A percentile compares a stretch with the other conserved stretches of the same genome.
phyloP scores from a whole-genome alignment of 2,329 filamentous ascomycete genomes.

The Ploettnerulaceae sp. region DNA sequence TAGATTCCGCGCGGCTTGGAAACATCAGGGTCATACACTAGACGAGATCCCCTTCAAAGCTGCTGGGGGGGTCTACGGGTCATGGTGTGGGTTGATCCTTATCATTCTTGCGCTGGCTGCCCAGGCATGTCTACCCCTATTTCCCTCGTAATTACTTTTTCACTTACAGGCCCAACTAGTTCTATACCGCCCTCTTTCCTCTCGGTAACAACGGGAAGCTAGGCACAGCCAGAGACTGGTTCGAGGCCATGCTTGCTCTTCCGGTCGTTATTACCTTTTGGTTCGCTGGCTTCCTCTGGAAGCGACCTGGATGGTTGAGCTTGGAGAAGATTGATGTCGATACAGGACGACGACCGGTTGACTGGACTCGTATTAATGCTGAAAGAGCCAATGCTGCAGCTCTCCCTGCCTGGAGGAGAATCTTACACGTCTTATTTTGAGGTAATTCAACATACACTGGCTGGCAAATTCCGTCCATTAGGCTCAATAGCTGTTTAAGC shows the following conservation, averaged over 20 bases:
- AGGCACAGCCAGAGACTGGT: constrained; percentile 44
- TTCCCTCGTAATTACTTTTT: neutral
- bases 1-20: constrained; percentile 59
- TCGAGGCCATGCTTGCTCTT: constrained; percentile 49
- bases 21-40: constrained; percentile 49
- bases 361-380: constrained; percentile 42
- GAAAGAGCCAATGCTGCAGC: constrained; percentile 45
- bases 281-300: constrained; percentile 57
- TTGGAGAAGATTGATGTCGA: constrained; percentile 62
- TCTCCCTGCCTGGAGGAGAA: constrained; percentile 45
- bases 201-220: constrained; percentile 51
- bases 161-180: constrained; percentile 27
- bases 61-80: constrained; percentile 56
- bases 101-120: constrained; percentile 64
- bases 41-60: constrained; percentile 44
- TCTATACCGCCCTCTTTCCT: constrained; percentile 50
- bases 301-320: constrained; percentile 55
- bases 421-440: constrained; percentile 16
- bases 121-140: constrained; percentile 13
- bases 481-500: neutral
- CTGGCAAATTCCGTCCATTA: neutral
- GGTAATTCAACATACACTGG: neutral
- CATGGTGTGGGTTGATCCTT: constrained; percentile 60
- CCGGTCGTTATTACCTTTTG: constrained; percentile 52
- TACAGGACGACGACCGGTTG: constrained; percentile 56